A percentile compares a stretch with the other conserved stretches of the same genome.
Evolutionary conservation across 345 rosid genomes (phyloP).

Genomic region (Boechera stricta): DNA sequence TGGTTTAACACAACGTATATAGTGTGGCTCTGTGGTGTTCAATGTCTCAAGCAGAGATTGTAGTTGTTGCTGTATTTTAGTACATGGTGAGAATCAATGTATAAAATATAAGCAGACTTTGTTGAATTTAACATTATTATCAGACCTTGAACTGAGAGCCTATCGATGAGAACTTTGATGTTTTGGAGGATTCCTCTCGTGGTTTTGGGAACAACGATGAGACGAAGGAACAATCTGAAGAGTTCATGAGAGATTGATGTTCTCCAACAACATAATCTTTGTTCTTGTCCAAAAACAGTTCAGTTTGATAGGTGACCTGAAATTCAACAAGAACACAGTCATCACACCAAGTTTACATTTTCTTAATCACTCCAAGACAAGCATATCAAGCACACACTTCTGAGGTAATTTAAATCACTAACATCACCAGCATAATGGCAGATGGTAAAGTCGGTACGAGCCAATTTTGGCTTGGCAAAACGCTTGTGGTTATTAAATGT

Average conservation of each 20-base stretch:
- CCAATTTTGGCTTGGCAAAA: slow-evolving; percentile 89
- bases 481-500: slow-evolving; percentile 85
- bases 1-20: slow-evolving; percentile 97
- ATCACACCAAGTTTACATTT: slow-evolving; percentile 4
- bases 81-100: slow-evolving; percentile 31
- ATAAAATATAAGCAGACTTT: slow-evolving; percentile 20
- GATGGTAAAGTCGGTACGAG: slow-evolving; percentile 93
- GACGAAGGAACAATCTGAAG: slow-evolving; percentile 83
- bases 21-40: slow-evolving; percentile 92
- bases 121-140: slow-evolving; percentile 22
- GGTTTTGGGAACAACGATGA: slow-evolving; percentile 75
- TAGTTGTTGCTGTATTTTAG: slow-evolving; percentile 87
- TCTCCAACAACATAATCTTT: slow-evolving; percentile 96
- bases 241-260: slow-evolving; percentile 82
- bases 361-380: slow-evolving; percentile 18
- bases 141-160: slow-evolving; percentile 94
- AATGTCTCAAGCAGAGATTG: slow-evolving; percentile 91
- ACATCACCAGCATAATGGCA: slow-evolving; percentile 98
- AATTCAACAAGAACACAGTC: slow-evolving; percentile 29
- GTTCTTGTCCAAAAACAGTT: slow-evolving; percentile 89
- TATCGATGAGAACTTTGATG: slow-evolving; percentile 92
- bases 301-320: slow-evolving; percentile 98
- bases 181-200: slow-evolving; percentile 85
- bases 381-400: slow-evolving; percentile 11
- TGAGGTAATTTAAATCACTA: slow-evolving; percentile 47